Base-by-base conservation (phyloP, 176 grass and related monocot species). In the Chrysopogon serrulatus region DNA sequence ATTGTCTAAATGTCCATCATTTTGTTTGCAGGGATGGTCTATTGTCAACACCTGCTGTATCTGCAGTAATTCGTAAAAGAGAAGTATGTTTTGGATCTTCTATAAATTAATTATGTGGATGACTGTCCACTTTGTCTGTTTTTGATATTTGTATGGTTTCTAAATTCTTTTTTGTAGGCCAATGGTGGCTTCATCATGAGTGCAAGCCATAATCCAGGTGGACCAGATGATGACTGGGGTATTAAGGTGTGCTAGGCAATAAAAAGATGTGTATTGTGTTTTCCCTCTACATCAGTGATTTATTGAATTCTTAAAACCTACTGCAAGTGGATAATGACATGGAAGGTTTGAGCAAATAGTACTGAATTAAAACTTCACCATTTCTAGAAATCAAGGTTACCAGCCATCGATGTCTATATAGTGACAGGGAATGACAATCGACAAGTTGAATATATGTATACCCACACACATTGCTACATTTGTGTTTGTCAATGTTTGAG, bases 181-280 rank as follows among this genome's bases (percentile, higher is more conserved):
- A 97, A 94, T 83, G 95, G 95, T 68, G 95, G 95, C 26, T 97
- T 97, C 28, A 83, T 97, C 62, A 94, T 97, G 95, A 97, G 92
- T 80, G 95, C 95, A 87, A 97, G 95, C 60, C 95, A 97, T 74
- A 97, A 97, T 88, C 95, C 95, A 47, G 92, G 95, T 80, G 95
- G 95, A 68, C 95, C 88, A 47, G 90, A 97, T 15, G 85, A 92
- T 59, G 95, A 97, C 62, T 94, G 95, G 95, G 95, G 92, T 27
- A 97, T 97, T 85, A 97, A 97, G 95, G 95, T 97, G 76, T 88
- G 56, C 56, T 66, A 24, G 43, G 16, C 27, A 79, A 62, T 26
- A 76, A 80, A 76, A 54, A 60, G n/a, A 60, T 68, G 6, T 41
- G 33, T 42, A 84, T 44, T 77, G 17, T 35, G n/a, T 34, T 84